Evolutionary conservation across 148 eudicot genomes (phyloP).

Genomic region (Rhododendron mucronatum): DNA sequence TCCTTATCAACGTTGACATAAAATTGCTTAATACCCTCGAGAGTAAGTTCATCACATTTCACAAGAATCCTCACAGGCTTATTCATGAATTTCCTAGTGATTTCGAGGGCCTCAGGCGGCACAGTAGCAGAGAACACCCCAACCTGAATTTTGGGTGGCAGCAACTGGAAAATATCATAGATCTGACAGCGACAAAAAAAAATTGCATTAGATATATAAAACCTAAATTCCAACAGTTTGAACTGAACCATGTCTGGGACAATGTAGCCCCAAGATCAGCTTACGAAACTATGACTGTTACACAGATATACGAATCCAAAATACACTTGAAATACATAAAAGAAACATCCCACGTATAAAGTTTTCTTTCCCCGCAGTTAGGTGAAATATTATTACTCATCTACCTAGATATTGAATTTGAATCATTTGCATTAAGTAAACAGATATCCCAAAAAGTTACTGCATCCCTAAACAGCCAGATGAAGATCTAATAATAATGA

Average conservation of each 20-base stretch:
- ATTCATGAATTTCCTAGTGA: constrained; percentile 76
- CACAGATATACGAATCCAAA: not conserved
- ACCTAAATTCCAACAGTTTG: not conserved
- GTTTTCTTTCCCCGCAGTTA: not conserved
- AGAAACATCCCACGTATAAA: not conserved
- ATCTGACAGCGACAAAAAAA: constrained; percentile 30
- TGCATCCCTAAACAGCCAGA: not conserved
- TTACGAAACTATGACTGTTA: not conserved
- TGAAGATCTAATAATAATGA: not conserved
- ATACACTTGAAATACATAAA: not conserved
- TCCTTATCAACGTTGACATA: constrained; percentile 77
- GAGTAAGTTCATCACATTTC: constrained; percentile 78
- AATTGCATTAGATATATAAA: not conserved
- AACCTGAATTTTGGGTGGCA: constrained; percentile 72
- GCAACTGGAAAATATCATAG: constrained; percentile 61
- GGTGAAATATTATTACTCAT: not conserved
- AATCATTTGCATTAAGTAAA: not conserved
- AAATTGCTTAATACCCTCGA: constrained; percentile 79
- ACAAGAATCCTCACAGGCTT: constrained; percentile 77
- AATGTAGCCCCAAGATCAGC: not conserved
- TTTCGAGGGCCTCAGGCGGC: constrained; percentile 83
- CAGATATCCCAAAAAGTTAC: not conserved
- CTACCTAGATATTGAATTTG: not conserved
- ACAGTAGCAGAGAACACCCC: constrained; percentile 80
- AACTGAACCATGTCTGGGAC: not conserved